Conservation (phyloP, 1,284 basidiomycete species). For the Cryptococcus neoformans region DNA sequence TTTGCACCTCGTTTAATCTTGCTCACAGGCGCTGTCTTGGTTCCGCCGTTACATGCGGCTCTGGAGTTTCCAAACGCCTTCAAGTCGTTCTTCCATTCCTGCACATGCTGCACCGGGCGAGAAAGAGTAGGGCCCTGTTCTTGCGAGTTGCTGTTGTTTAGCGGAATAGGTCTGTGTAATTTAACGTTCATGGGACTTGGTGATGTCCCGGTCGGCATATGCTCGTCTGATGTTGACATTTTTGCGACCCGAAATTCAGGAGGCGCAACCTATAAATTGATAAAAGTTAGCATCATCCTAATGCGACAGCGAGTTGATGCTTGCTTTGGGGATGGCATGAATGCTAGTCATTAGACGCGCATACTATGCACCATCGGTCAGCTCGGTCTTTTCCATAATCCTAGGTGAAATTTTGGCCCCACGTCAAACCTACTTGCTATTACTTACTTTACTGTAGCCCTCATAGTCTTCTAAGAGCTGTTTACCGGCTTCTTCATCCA, state of each 20-base stretch:
- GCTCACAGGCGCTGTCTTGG: slow-evolving; percentile 21
- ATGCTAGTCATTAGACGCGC: slow-evolving; percentile 40
- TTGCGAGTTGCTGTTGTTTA: slow-evolving; percentile 30
- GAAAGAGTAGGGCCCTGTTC: slow-evolving; percentile 26
- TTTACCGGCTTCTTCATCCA: slow-evolving; percentile 93
- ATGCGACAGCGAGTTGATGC: slow-evolving; percentile 6
- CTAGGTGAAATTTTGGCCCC: too few species aligned
- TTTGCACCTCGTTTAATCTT: slow-evolving; percentile 46
- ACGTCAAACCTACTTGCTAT: not conserved
- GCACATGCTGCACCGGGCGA: too few species aligned
- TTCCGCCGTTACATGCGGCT: too few species aligned
- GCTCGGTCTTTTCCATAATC: not conserved
- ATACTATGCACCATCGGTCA: slow-evolving; percentile 16
- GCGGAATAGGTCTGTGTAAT: slow-evolving; percentile 20
- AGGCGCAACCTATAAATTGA: not conserved
- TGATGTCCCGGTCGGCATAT: too few species aligned
- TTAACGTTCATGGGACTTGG: too few species aligned
- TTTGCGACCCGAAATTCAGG: slow-evolving; percentile 48
- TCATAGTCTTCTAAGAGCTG: slow-evolving; percentile 84
- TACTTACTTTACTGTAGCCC: slow-evolving; percentile 64
- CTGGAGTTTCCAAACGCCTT: too few species aligned
- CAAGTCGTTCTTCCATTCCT: too few species aligned
- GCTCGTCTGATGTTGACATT: too few species aligned
- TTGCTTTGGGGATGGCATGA: slow-evolving; percentile 42
- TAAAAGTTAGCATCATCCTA: not conserved